Evolutionary conservation across 257 asterid species (phyloP), one percentile per base, ranked within the genome.

Genomic region (Solanum chaucha): DNA sequence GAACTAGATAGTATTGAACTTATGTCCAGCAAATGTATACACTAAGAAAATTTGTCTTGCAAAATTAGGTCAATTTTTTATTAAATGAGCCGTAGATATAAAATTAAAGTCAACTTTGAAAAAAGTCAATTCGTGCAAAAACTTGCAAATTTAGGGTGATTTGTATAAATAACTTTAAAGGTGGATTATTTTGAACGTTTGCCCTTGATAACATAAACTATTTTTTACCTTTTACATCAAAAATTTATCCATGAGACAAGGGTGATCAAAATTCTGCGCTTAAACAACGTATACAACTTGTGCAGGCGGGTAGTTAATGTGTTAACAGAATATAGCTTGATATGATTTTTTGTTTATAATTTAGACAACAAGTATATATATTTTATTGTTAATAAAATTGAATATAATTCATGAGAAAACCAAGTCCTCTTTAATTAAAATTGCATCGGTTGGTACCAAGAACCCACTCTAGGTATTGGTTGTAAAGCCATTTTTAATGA

Each of bases 201-300:
- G 0, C 3, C 17, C 4, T 24, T 2, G 8, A 26, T 8, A 59
- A 3, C 26, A 2, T 19, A 19, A 48, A 58, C 2, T 19, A 19
- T 58, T 58, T 58, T 58, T 58, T 7, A 19, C 65, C 2, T 55
- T 59, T 24, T 28, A 65, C 3, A 5, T 65, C 12, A 2, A 67
- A 64, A 28, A 24, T 1, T 24, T 65, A 2, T 1, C 19, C 34
- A 65, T 4, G 5, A 26, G 26, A 51, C 72, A 2, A 12, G 74
- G 19, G 36, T 7, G 20, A 6, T 67, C 5, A 70, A 14, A 34
- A 72, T n/a, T 19, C 26, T 19, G 12, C 11, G 26, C 44, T 32
- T 71, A 8, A 71, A 71, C 44, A 32, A 32, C 3, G 20, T 71
- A 1, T 8, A 32, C 44, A 34, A 17, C 78, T 72, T 34, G 15